A percentile compares a stretch with the other conserved stretches of the same genome.
These are phyloP conservation scores for Suillus paluster DNA, from an alignment of 768 basidiomycete genomes.

Conservation along the genomic window DNA sequence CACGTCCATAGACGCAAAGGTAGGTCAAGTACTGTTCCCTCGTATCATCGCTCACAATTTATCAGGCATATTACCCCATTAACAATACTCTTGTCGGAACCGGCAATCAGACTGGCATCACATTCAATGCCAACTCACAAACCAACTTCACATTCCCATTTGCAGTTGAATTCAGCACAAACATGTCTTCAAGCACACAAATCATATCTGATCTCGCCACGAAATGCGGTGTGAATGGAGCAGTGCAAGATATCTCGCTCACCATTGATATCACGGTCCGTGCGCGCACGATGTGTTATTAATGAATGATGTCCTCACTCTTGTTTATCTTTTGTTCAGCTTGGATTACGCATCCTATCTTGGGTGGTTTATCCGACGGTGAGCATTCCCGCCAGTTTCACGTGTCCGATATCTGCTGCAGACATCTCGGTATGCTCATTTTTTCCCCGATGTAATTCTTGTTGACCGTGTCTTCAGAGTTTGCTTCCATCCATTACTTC, in stretches of 20 bases:
- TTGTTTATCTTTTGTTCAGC: conserved; percentile 42
- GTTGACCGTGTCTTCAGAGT: conserved; percentile 23
- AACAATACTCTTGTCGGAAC: conserved; percentile 70
- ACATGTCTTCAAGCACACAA: conserved; percentile 51
- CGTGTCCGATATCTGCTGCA: conserved; percentile 58
- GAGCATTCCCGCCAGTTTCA: conserved; percentile 61
- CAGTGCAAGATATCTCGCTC: conserved; percentile 55
- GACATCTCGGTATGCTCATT: conserved; percentile 25
- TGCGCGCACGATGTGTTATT: conserved; percentile 12
- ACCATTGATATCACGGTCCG: conserved; percentile 70
- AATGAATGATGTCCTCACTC: not conserved
- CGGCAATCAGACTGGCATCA: conserved; percentile 52
- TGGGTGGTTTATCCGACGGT: conserved; percentile 71
- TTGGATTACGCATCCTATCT: conserved; percentile 66
- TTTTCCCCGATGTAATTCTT: not conserved
- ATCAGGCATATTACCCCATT: conserved; percentile 76
- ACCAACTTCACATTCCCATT: conserved; percentile 83
- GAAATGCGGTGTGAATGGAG: conserved; percentile 59
- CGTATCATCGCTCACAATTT: conserved; percentile 10
- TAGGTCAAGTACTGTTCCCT: conserved; percentile 29
- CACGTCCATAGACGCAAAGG: conserved; percentile 64
- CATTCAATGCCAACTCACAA: conserved; percentile 53
- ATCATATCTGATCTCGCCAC: conserved; percentile 65
- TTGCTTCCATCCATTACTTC: conserved; percentile 22
- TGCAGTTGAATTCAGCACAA: conserved; percentile 60